Evolutionary conservation across 106 monocot genomes (phyloP).

Genomic region (Narthecium ossifragum): DNA sequence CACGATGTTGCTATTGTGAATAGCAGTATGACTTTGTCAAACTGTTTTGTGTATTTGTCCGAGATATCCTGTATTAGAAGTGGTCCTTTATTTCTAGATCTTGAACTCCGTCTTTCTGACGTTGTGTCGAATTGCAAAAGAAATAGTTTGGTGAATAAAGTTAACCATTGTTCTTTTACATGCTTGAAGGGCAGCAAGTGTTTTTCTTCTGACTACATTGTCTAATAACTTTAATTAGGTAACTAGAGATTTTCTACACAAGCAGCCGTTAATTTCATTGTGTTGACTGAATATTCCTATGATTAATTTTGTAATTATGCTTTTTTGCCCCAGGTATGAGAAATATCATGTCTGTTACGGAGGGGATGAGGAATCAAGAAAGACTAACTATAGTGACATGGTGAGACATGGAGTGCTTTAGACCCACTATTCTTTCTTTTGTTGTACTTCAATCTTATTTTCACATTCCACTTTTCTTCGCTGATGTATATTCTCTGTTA

Average conservation of each 20-base stretch:
- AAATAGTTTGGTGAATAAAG: too few relatives aligned
- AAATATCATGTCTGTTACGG: constrained; percentile 47
- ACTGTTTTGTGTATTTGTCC: too few relatives aligned
- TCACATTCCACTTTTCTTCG: background rate
- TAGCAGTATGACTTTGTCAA: too few relatives aligned
- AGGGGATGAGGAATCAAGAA: constrained; percentile 41
- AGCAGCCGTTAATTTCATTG: background rate
- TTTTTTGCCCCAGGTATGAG: constrained; percentile 29
- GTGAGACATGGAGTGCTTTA: constrained; percentile 8
- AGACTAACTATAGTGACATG: constrained; percentile 45
- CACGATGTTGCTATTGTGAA: too few relatives aligned
- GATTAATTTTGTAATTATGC: background rate
- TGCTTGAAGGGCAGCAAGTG: background rate
- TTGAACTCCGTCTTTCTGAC: too few relatives aligned
- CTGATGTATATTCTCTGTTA: background rate
- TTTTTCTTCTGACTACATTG: background rate
- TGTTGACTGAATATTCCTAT: background rate
- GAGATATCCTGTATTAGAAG: too few relatives aligned
- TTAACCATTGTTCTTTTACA: background rate
- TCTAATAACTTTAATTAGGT: background rate
- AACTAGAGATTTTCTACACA: background rate
- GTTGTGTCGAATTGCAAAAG: too few relatives aligned
- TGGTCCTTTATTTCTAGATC: too few relatives aligned
- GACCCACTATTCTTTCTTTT: background rate
- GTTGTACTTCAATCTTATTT: background rate